Base-by-base conservation (phyloP, 306 rosid genomes). In the Vachellia pachyceras region DNA sequence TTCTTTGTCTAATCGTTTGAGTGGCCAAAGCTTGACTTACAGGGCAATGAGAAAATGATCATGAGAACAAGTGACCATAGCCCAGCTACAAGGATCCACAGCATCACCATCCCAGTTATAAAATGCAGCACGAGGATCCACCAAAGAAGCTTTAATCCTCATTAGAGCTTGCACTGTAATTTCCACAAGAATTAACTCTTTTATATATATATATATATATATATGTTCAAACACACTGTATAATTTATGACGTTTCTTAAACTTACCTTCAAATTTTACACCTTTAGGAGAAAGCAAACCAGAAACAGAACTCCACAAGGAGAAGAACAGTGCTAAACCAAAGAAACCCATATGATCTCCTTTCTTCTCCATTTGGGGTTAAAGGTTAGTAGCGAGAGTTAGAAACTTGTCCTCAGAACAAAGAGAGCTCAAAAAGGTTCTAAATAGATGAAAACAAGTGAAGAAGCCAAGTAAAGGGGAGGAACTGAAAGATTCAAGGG, bases 81-180 rank as follows among this genome's bases (percentile, higher is more conserved):
- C 79, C 99, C 99, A 96, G 84, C 85, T 86, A 85, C 99, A 96
- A 45, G 99, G 99, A 91, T 96, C 99, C 66, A 96, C 99, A 69
- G 98, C 94, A 77, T 84, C 80, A n/a, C 22, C 85, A 82, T 96
- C 99, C 99, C 98, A 96, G 67, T 78, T 93, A 74, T 57, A 58
- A 63, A 96, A 90, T 35, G 86, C 88, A 50, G 79, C 79, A 70
- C 80, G 92, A 84, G 98, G 99, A 78, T 96, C 99, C 76, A 66
- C 72, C 29, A 96, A 79, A 66, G 88, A 74, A 10, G 41, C 37
- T 76, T 80, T 94, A 39, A 96, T 87, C 47, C 73, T 58, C 85
- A 90, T 91, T 77, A 96, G 66, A 65, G 99, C 98, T 87, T 82
- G 87, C 73, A 96, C 99, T 96, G 77, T 79, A 86, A 33, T 44